phyloP scores from a whole-genome alignment of 345 rosid species.

The Atalantia buxifolia region DNA sequence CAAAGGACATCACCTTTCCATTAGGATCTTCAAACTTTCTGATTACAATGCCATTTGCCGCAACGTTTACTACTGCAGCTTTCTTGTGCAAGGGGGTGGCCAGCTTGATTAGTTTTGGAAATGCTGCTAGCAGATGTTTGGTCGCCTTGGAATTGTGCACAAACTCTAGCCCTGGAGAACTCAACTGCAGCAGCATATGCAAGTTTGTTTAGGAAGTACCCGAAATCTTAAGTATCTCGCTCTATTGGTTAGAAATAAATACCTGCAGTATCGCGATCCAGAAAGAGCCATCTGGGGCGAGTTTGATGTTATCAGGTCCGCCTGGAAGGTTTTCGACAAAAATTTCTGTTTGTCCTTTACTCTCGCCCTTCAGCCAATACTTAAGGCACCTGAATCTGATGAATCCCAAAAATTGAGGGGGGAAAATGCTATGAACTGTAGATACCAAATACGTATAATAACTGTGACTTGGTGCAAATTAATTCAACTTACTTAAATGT shows the following conservation, averaged over 20 bases:
- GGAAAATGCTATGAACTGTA: not conserved
- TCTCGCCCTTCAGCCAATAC: constrained; percentile 44
- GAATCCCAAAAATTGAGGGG: too few species aligned
- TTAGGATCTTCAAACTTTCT: constrained; percentile 40
- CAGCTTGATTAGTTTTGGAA: constrained; percentile 11
- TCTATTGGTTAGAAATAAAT: not conserved
- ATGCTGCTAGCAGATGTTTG: constrained; percentile 35
- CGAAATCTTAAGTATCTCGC: not conserved
- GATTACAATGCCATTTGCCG: constrained; percentile 33
- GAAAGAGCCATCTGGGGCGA: constrained; percentile 59
- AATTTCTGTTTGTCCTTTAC: constrained; percentile 33
- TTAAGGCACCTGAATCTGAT: constrained; percentile 44
- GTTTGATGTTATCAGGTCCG: constrained; percentile 51
- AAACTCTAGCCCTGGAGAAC: constrained; percentile 26
- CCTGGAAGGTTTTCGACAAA: constrained; percentile 47
- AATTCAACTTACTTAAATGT: constrained; percentile 34
- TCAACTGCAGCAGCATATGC: constrained; percentile 18
- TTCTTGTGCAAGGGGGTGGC: not conserved
- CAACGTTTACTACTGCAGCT: constrained; percentile 44
- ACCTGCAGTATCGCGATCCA: constrained; percentile 46
- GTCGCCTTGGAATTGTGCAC: constrained; percentile 34
- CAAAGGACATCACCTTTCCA: constrained; percentile 35
- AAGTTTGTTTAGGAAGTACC: not conserved
- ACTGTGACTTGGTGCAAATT: not conserved
- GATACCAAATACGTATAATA: not conserved